phyloP scores from a whole-genome alignment of 352 stramenopile species.

The Phytophthora litchii region DNA sequence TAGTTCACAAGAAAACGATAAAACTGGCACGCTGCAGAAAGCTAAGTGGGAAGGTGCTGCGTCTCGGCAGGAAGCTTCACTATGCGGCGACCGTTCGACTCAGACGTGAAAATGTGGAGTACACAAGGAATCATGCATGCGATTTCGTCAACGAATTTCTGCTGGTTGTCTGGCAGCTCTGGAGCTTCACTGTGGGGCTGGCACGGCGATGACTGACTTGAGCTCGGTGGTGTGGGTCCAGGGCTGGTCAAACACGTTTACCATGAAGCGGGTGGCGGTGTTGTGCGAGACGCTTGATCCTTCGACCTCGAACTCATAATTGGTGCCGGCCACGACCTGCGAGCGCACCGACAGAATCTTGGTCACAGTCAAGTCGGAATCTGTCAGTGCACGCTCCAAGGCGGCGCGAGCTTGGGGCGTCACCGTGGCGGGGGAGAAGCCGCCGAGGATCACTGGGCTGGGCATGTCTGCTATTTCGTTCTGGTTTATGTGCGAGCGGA shows the following conservation, averaged over 20 bases:
- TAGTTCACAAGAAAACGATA: slow-evolving; percentile 6
- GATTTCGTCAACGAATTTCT: slow-evolving; percentile 24
- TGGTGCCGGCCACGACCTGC: slow-evolving; percentile 48
- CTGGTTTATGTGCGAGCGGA: slow-evolving; percentile 14
- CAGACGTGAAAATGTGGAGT: slow-evolving; percentile 17
- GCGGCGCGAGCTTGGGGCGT: slow-evolving; percentile 30
- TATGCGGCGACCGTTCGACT: slow-evolving; percentile 21
- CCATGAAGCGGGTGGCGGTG: slow-evolving; percentile 26
- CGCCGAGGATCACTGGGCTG: slow-evolving; percentile 27
- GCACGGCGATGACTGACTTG: slow-evolving; percentile 21
- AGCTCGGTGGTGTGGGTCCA: slow-evolving; percentile 41
- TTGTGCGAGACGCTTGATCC: slow-evolving; percentile 32
- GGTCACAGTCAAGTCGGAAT: slow-evolving; percentile 29
- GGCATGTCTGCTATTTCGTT: slow-evolving; percentile 17
- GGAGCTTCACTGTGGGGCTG: slow-evolving; percentile 8
- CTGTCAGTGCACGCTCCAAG: slow-evolving; percentile 28
- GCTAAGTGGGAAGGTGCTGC: slow-evolving; percentile 8
- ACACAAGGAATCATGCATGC: slow-evolving; percentile 22
- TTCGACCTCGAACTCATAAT: slow-evolving; percentile 49
- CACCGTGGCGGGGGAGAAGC: slow-evolving; percentile 24
- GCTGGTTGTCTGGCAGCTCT: background rate
- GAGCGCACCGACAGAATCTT: slow-evolving; percentile 35
- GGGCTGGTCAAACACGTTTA: slow-evolving; percentile 37
- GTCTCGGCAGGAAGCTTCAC: slow-evolving; percentile 1
- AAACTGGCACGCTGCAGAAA: background rate